phyloP scores from a whole-genome alignment of 2,329 filamentous ascomycete genomes.

The Bipolaris oryzae region DNA sequence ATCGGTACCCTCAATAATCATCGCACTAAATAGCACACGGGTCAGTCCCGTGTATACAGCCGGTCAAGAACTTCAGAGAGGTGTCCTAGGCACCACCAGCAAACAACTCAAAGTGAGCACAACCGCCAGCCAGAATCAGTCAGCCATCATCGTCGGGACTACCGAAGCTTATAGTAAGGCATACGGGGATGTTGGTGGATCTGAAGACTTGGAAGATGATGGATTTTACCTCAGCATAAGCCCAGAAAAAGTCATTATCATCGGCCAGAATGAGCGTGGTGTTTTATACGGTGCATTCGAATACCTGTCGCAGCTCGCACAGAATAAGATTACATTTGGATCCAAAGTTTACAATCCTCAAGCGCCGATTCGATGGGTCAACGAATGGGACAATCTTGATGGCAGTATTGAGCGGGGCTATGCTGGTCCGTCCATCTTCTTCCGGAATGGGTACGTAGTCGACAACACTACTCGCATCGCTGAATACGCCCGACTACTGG shows the following conservation, averaged over 20 bases:
- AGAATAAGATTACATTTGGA: slow-evolving; percentile 59
- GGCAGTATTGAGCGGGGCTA: slow-evolving; percentile 72
- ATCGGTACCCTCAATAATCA: slow-evolving; percentile 57
- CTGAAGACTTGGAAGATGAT: slow-evolving; percentile 58
- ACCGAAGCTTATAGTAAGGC: slow-evolving; percentile 51
- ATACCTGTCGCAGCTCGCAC: slow-evolving; percentile 69
- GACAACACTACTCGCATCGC: slow-evolving; percentile 64
- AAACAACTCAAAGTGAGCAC: slow-evolving; percentile 50
- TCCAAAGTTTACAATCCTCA: slow-evolving; percentile 61
- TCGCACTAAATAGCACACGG: slow-evolving; percentile 61
- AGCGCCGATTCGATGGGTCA: slow-evolving; percentile 70
- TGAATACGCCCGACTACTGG: slow-evolving; percentile 69
- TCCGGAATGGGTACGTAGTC: slow-evolving; percentile 62
- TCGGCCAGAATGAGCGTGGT: slow-evolving; percentile 70
- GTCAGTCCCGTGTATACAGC: slow-evolving; percentile 65
- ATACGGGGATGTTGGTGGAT: slow-evolving; percentile 42
- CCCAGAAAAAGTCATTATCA: slow-evolving; percentile 59
- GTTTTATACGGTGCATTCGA: slow-evolving; percentile 73
- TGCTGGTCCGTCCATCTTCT: slow-evolving; percentile 72
- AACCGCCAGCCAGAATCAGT: slow-evolving; percentile 22
- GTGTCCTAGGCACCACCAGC: slow-evolving; percentile 64
- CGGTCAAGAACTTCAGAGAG: slow-evolving; percentile 63
- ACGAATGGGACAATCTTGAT: slow-evolving; percentile 76
- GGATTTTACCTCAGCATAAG: slow-evolving; percentile 66
- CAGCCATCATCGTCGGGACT: slow-evolving; percentile 59